Evolutionary conservation across 306 rosid species (phyloP), one percentile per base, ranked within the genome.

Genomic region (Vigna nakashimae): DNA sequence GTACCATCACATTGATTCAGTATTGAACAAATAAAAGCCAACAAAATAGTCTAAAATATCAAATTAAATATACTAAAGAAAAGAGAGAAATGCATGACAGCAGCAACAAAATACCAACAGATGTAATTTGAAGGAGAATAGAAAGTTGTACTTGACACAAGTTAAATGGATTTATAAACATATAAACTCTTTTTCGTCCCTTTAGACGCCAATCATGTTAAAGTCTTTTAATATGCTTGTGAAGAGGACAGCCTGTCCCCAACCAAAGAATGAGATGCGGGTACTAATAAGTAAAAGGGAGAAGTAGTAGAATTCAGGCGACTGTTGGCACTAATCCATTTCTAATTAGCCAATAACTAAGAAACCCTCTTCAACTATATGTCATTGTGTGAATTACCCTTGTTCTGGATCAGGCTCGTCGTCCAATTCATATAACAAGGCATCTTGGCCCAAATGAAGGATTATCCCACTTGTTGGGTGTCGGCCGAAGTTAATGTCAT

Each of bases 1-100:
- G 71, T 71, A 45, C 38, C 63, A 82, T 77, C 53, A 58, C 60
- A 32, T 34, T 40, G 65, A 60, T 68, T 53, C 57, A 60, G 57
- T 50, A 73, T 48, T 49, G 58, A 74, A 58, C 65, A 11, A 20
- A 63, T 48, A 28, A 3, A 17, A 43, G 34, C 26, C 28, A 32
- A 32, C 4, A 77, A 17, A 48, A n/a, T 60, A 74, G 51, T 32
- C 46, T 36, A 51, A 65, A 72, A 65, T 24, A 42, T 43, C 32
- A 17, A 74, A 42, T 43, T 14, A 17, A 74, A 22, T 53, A 17
- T 9, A 16, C 50, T 24, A 49, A 12, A 52, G 57, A 57, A 69
- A 50, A 46, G 24, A 42, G 17, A 45, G 34, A 45, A 26, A 3
- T 34, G 70, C 59, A 75, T 16, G 53, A 20, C 40, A 28, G 7